Evolutionary conservation across 768 basidiomycete species (phyloP), one percentile per base, ranked within the genome.

Genomic region (Hydnum rufescens): DNA sequence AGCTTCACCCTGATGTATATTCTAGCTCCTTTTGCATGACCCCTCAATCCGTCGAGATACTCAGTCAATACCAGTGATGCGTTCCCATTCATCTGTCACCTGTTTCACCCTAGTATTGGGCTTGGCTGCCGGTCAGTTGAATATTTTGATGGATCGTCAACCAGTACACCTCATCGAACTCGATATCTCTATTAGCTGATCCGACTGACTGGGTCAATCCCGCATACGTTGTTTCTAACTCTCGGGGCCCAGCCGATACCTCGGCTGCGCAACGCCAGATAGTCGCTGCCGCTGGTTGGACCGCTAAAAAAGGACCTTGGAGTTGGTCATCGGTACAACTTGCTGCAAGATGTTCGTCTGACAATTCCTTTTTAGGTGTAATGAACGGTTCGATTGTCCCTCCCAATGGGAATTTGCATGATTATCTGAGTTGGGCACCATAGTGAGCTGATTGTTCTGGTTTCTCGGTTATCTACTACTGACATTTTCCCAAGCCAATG

Each of bases 381-480:
- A 64, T 64, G 30, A 67, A 65, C 32, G 56, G 62, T 23, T 59
- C 61, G 23, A 58, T 57, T 32, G 58, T 64, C 16, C 63, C 70
- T 25, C 68, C 70, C 1, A 67, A 63, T 55, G 65, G 65, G 2
- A 66, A 76, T 58, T 67, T 67, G 31, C 74, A 77, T 55, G 77
- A 79, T 59, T 81, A 77, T 60, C 68, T 80, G 71, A 78, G 77
- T 60, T 79, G 75, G 74, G 74, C 77, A 13, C 78, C 79, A 36
- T 81, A 80, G 78, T 78, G 62, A 44, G 75, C 63, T 6, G 16
- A 4, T 31, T 42, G 32, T 46, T 34, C 4, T 13, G 19, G 28
- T 29, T 18, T 30, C 30, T 32, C 44, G 32, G n/a, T 22, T 3
- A 19, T 6, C 42, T 22, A 2, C 52, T 39, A 54, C 4, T 16